Percentiles rank a stretch among this genome's conserved stretches.
phyloP scores from a whole-genome alignment of 2,329 filamentous ascomycete species.

The Colletotrichum melonis region DNA sequence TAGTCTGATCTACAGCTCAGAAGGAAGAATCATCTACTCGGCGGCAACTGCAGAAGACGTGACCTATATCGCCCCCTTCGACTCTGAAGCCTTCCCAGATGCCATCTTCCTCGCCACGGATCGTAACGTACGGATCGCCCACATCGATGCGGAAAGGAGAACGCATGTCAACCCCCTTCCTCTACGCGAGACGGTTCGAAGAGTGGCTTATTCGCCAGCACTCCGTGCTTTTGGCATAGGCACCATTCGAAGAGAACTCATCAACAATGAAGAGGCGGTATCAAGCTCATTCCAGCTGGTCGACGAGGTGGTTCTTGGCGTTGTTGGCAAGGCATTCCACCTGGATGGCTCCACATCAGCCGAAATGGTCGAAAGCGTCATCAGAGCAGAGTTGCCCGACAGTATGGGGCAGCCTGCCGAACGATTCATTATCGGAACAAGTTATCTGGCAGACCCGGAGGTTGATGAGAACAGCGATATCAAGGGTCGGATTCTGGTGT shows the following conservation, averaged over 20 bases:
- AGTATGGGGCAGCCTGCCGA: slow-evolving; percentile 70
- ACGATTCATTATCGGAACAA: slow-evolving; percentile 91
- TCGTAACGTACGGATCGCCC: slow-evolving; percentile 79
- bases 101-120: slow-evolving; percentile 85
- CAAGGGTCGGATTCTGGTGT: slow-evolving; percentile 84
- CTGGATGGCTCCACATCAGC: slow-evolving; percentile 60
- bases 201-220: slow-evolving; percentile 84
- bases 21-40: slow-evolving; percentile 90
- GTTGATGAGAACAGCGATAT: slow-evolving; percentile 57
- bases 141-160: slow-evolving; percentile 84
- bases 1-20: slow-evolving; percentile 89
- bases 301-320: slow-evolving; percentile 88
- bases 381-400: slow-evolving; percentile 78
- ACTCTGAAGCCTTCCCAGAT: slow-evolving; percentile 82
- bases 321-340: slow-evolving; percentile 75
- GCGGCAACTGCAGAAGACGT: slow-evolving; percentile 92
- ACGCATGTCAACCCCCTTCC: slow-evolving; percentile 88
- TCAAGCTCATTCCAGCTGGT: slow-evolving; percentile 87
- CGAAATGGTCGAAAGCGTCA: slow-evolving; percentile 88
- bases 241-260: slow-evolving; percentile 80
- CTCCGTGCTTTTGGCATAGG: slow-evolving; percentile 89
- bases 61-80: slow-evolving; percentile 83
- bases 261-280: slow-evolving; percentile 78
- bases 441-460: slow-evolving; percentile 75
- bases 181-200: slow-evolving; percentile 84